A percentile compares a stretch with the other conserved stretches of the same genome.
These are phyloP conservation scores for Paratinospora sagittata DNA, from an alignment of 164 flowering plant species.

Conservation along the genomic window DNA sequence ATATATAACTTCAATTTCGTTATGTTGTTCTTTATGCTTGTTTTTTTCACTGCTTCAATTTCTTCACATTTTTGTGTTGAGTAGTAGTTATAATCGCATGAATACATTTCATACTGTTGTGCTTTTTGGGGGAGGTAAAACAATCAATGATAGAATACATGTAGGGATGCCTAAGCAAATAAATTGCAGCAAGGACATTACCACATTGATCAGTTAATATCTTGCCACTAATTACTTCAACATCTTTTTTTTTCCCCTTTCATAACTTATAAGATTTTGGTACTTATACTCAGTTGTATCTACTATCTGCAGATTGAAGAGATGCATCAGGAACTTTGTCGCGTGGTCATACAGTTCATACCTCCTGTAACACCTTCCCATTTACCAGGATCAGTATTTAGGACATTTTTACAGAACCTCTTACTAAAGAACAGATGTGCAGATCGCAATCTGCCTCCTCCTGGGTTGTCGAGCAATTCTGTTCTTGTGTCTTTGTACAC, in stretches of 20 bases:
- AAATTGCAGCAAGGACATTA: too few species aligned
- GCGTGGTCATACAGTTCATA: constrained; percentile 70
- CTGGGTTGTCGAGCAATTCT: constrained; percentile 73
- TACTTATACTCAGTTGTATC: constrained; percentile 4
- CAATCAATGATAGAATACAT: background rate
- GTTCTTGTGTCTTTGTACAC: constrained; percentile 80
- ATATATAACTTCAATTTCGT: background rate
- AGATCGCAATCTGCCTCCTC: constrained; percentile 59
- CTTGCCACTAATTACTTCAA: too few species aligned
- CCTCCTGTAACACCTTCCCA: constrained; percentile 74
- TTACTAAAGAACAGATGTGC: constrained; percentile 76
- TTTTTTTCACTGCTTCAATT: background rate
- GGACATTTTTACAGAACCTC: constrained; percentile 69
- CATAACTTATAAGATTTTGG: background rate
- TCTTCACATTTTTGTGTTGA: background rate
- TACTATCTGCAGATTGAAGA: constrained; percentile 96
- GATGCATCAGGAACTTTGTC: constrained; percentile 88
- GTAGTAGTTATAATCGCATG: background rate
- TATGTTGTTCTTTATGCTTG: background rate
- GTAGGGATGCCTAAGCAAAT: too few species aligned
- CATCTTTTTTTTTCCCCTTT: background rate
- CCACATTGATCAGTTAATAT: too few species aligned
- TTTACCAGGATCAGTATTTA: constrained; percentile 78
- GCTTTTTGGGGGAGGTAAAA: background rate
- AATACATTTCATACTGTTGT: background rate